phyloP scores from a whole-genome alignment of 225 moss, liverwort and hornwort species.

The Bryum argenteum region DNA sequence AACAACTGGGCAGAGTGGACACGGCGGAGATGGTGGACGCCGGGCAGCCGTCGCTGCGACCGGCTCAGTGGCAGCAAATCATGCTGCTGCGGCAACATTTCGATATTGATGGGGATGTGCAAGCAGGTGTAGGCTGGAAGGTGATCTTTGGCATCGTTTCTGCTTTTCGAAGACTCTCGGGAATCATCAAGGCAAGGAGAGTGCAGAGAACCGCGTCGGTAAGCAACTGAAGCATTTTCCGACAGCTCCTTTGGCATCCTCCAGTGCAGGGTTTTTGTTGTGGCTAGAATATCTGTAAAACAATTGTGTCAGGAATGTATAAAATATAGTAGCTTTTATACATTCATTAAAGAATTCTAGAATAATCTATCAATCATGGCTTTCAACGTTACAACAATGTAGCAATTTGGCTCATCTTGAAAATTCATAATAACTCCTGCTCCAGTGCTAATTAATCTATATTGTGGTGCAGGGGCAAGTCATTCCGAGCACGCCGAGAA shows the following conservation, averaged over 20 bases:
- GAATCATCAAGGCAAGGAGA: slow-evolving; percentile 19
- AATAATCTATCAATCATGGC: no score
- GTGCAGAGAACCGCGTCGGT: slow-evolving; percentile 22
- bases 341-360: no score
- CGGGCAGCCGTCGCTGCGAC: slow-evolving; percentile 34
- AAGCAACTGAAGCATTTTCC: slow-evolving; percentile 1
- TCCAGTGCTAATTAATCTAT: neutral
- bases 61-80: slow-evolving; percentile 31
- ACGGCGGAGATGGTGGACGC: slow-evolving; percentile 34
- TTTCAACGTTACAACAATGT: no score
- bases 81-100: slow-evolving; percentile 17
- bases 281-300: no score
- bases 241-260: no score
- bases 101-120: slow-evolving; percentile 24
- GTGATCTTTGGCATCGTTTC: slow-evolving; percentile 36
- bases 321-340: no score
- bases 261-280: no score
- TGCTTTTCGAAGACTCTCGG: slow-evolving; percentile 33
- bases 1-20: slow-evolving; percentile 22
- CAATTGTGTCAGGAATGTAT: no score
- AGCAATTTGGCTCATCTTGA: no score
- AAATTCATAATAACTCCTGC: no score
- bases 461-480: slow-evolving; percentile 12
- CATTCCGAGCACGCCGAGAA: neutral
- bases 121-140: slow-evolving; percentile 34